phyloP scores from a whole-genome alignment of 2,329 filamentous ascomycete species.

The Sclerotinia minor region DNA sequence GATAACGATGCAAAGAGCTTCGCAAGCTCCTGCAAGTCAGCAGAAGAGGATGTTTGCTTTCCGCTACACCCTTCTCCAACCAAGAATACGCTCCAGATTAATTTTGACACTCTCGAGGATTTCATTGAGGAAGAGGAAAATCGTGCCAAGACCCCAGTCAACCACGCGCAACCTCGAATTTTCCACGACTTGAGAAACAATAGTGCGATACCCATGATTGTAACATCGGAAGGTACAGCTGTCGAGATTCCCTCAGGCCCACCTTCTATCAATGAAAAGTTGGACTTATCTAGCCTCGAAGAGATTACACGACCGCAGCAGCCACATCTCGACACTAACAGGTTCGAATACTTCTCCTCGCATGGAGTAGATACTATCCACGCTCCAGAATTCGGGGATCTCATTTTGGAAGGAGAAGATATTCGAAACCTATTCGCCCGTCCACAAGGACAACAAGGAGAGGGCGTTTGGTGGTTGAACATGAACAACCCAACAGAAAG shows the following conservation, averaged over 20 bases:
- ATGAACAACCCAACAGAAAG: conserved; percentile 87
- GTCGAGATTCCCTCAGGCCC: conserved; percentile 52
- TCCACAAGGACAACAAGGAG: conserved; percentile 61
- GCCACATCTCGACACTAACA: conserved; percentile 64
- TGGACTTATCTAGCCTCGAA: conserved; percentile 45
- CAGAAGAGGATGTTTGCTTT: conserved; percentile 87
- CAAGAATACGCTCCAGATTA: conserved; percentile 77
- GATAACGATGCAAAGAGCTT: conserved; percentile 63
- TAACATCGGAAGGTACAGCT: conserved; percentile 58
- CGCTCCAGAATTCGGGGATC: conserved; percentile 81
- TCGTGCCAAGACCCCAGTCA: conserved; percentile 45
- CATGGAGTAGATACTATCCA: conserved; percentile 93
- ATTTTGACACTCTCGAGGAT: conserved; percentile 91
- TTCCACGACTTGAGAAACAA: conserved; percentile 41
- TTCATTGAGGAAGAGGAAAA: conserved; percentile 71
- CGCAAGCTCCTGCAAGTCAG: conserved; percentile 66
- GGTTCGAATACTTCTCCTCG: conserved; percentile 97
- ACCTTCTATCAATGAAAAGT: conserved; percentile 52
- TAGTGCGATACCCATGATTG: conserved; percentile 27
- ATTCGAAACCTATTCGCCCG: conserved; percentile 81
- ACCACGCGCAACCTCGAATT: conserved; percentile 38
- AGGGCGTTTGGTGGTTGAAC: conserved; percentile 98
- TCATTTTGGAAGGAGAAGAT: conserved; percentile 85
- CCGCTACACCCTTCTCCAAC: conserved; percentile 67
- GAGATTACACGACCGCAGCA: conserved; percentile 35